Percentiles rank a stretch among this genome's conserved stretches.
phyloP scores from a whole-genome alignment of 2,329 filamentous ascomycete species.

The Phialemoniopsis sp. region DNA sequence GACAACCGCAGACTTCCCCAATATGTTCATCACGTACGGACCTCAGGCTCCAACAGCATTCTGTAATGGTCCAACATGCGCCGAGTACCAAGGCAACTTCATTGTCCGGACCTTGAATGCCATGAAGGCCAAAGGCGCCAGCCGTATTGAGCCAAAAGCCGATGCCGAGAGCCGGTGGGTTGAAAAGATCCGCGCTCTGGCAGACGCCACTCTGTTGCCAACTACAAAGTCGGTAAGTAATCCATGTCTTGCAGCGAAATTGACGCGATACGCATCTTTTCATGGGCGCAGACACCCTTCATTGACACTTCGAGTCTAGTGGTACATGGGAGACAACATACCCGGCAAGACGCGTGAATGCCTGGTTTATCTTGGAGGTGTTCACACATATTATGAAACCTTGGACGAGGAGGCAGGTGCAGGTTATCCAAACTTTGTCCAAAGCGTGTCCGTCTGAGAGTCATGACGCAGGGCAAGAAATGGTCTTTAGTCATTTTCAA shows the following conservation, averaged over 20 bases:
- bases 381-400: too few relatives aligned
- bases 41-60: conserved; percentile 6
- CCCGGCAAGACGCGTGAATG: conserved; percentile 14
- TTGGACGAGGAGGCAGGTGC: too few relatives aligned
- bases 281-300: too few relatives aligned
- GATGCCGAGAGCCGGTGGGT: conserved; percentile 10
- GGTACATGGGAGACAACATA: conserved; percentile 17
- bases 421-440: too few relatives aligned
- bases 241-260: too few relatives aligned
- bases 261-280: too few relatives aligned
- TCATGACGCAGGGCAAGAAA: too few relatives aligned
- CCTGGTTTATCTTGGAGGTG: conserved; percentile 6
- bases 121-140: conserved; percentile 2
- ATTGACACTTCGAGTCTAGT: conserved; percentile 1
- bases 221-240: conserved; percentile 7
- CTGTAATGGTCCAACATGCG: conserved; percentile 4
- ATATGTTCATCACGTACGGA: conserved; percentile 6
- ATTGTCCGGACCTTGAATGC: conserved; percentile 3
- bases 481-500: too few relatives aligned
- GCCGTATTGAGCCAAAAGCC: conserved; percentile 9
- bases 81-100: conserved; percentile 5
- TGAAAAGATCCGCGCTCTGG: conserved; percentile 5
- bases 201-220: conserved; percentile 10
- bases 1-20: conserved; percentile 4
- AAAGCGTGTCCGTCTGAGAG: too few relatives aligned